Base-by-base conservation (phyloP, 23 red algal genomes). In the Rhodosorus marinus region DNA sequence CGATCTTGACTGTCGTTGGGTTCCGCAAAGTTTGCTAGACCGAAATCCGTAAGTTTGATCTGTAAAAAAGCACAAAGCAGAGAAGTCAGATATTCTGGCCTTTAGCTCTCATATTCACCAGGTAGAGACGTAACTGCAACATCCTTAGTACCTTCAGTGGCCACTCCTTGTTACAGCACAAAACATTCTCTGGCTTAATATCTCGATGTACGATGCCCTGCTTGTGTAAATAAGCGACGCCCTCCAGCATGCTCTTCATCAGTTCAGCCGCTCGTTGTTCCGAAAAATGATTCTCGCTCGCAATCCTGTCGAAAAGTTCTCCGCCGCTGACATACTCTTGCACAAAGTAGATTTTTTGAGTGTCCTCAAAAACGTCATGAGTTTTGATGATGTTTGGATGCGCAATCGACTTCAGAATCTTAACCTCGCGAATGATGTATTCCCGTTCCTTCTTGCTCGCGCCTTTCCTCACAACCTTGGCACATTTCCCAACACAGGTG, bases 131-230 rank as follows among this genome's bases (percentile, higher is more conserved):
- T 0, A 7, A 50, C 23, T 5, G 6, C 22, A 22, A 4, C 47
- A 4, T 2, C 23, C 22, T 22, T 5, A 50, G 47, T 22, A 6
- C 0, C 20, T 8, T 5, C 31, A 27, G 52, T 24, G 17, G 24
- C 24, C 19, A 2, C 27, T 55, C 2, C 1, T 31, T 22, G 1
- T 14, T 26, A 22, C 24, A 26, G 23, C 6, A n/a, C 5, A 52
- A 17, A 17, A 43, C 17, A 61, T 61, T 61, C 46, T 41, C 61
- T 3, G 33, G 61, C 33, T 92, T 92, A 21, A 92, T 60, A 67
- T 92, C 83, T 42, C 83, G 62, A 73, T 92, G 83, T 41, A 92
- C 83, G 54, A 92, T 92, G 19, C 72, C 72, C 27, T 72, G 70
- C 2, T 50, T 42, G 49, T 92, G 83, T 28, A 92, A 49, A 48